Conservation (phyloP, 805 yeast species). For the Pichia manshurica region DNA sequence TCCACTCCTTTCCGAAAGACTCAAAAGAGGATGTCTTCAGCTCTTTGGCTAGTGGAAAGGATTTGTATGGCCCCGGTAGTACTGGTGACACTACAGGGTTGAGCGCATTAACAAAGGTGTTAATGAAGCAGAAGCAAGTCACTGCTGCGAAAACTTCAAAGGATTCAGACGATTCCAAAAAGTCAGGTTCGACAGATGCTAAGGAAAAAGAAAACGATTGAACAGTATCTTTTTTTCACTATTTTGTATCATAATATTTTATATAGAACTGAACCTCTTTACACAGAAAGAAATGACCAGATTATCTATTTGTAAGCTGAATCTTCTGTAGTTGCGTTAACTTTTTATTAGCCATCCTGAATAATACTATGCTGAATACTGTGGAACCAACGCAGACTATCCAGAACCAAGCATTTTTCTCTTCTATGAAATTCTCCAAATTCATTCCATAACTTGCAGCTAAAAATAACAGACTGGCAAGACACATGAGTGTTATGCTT, state of each 20-base stretch:
- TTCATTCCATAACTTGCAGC: slow-evolving; percentile 97
- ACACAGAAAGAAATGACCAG: not conserved
- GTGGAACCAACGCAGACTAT: slow-evolving; percentile 44
- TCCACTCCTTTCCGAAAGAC: not conserved
- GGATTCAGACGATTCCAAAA: not conserved
- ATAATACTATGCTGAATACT: slow-evolving; percentile 36
- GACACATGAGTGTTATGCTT: slow-evolving; percentile 74
- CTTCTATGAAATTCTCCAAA: slow-evolving; percentile 86
- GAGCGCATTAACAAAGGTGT: slow-evolving; percentile 8
- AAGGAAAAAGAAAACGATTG: not conserved
- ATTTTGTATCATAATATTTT: not conserved
- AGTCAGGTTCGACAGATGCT: not conserved
- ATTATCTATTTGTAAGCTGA: slow-evolving; percentile 25
- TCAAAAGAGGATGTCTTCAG: slow-evolving; percentile 5
- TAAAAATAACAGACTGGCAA: slow-evolving; percentile 73
- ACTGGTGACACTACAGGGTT: slow-evolving; percentile 9
- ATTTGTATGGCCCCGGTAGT: slow-evolving; percentile 13
- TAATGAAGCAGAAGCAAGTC: slow-evolving; percentile 8
- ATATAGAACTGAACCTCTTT: not conserved
- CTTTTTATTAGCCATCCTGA: slow-evolving; percentile 48
- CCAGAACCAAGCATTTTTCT: slow-evolving; percentile 62
- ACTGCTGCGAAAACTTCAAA: not conserved
- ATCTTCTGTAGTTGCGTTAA: slow-evolving; percentile 65
- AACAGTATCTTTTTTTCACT: too few relatives aligned
- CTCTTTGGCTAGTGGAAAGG: slow-evolving; percentile 13